Conservation (phyloP, 257 asterid species). For the Paulownia fortunei region DNA sequence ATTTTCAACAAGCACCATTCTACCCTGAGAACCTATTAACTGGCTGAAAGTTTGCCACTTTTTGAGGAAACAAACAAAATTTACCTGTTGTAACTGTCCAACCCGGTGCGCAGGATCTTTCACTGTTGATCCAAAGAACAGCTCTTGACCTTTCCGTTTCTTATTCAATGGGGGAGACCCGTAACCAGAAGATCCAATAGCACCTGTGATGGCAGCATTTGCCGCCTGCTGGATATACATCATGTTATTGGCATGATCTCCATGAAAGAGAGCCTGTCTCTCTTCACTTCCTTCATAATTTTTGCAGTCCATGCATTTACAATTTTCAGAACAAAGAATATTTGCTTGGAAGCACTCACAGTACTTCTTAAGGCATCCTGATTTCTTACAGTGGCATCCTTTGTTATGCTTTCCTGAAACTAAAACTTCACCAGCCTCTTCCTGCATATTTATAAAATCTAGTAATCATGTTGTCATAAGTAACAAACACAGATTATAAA, state of each 20-base stretch:
- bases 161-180: slow-evolving; percentile 80
- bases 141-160: slow-evolving; percentile 80
- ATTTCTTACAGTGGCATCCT: slow-evolving; percentile 97
- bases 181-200: slow-evolving; percentile 89
- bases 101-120: slow-evolving; percentile 55
- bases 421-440: slow-evolving; percentile 65
- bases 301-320: slow-evolving; percentile 95
- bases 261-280: slow-evolving; percentile 86
- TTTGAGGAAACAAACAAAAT: slow-evolving; percentile 33
- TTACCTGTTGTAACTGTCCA: slow-evolving; percentile 79
- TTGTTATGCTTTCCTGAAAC: slow-evolving; percentile 79
- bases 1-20: neutral
- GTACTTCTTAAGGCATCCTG: slow-evolving; percentile 95
- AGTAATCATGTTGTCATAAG: slow-evolving; percentile 23
- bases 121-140: slow-evolving; percentile 59
- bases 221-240: slow-evolving; percentile 87
- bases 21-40: slow-evolving; percentile 41
- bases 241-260: slow-evolving; percentile 74
- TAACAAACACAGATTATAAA: slow-evolving; percentile 5
- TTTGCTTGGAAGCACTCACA: slow-evolving; percentile 97
- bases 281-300: slow-evolving; percentile 95
- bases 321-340: slow-evolving; percentile 91
- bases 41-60: slow-evolving; percentile 12
- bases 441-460: slow-evolving; percentile 46
- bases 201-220: slow-evolving; percentile 95